Evolutionary conservation across 108 stramenopile genomes (phyloP), one percentile per base, ranked within the genome.

Genomic region (Conticribra weissflogii): DNA sequence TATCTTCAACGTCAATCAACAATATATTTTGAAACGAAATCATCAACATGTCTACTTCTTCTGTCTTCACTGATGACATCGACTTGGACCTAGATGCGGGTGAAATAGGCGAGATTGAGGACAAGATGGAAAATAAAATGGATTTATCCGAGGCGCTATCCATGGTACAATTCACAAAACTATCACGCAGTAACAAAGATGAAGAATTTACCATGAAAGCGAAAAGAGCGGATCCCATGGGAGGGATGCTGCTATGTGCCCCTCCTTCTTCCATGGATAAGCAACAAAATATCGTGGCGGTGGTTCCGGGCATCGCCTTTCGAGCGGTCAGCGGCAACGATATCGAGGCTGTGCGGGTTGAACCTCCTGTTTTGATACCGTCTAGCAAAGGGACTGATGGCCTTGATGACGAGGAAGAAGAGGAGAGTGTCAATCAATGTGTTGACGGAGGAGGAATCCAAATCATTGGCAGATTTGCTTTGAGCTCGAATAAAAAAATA

Each of bases 281-380:
- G 36, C 36, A 41, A 41, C 36, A 41, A 41, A 41, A 0, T 29
- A 30, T 1, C 2, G 18, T 44, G 25, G 34, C 48, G 49, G 27
- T 48, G 46, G 19, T 25, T 47, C 27, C 47, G 23, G 45, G 50
- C 16, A 51, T 51, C 4, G 18, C 19, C 50, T 51, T 51, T 51
- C 53, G 24, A 51, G 30, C 8, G 44, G n/a, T n/a, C n/a, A 58
- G 31, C 24, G 54, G 8, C 28, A 54, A 27, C 36, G 36, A 4
- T 22, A 44, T 67, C 57, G 72, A 67, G 64, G 72, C 64, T 0
- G 64, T 67, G 54, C 30, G 21, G 9, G 21, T 66, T 3, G 24
- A 30, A 2, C 28, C 66, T 14, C 65, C 71, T 15, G 25, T 22
- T 9, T 24, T 57, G 56, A 1, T 16, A 31, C 30, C 25, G 17